Conservation (phyloP, 495 filamentous ascomycete genomes). For the Daldinia vernicosa region DNA sequence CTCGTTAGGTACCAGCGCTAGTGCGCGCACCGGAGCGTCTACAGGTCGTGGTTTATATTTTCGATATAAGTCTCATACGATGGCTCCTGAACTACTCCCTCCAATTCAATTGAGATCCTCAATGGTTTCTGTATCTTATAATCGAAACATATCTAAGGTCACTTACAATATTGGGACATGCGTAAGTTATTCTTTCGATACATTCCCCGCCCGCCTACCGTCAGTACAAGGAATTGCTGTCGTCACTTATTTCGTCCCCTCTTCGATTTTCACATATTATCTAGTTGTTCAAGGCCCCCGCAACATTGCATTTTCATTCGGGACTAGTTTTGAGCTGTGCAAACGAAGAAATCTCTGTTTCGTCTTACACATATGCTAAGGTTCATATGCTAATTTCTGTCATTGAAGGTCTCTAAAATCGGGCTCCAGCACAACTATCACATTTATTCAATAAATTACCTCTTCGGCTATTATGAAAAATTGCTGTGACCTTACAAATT, state of each 20-base stretch:
- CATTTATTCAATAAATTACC: not conserved
- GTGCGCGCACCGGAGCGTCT: not conserved
- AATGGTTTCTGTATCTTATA: not conserved
- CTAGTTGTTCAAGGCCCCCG: not conserved
- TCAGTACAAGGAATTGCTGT: not conserved
- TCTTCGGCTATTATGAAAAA: not conserved
- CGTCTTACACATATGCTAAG: not conserved
- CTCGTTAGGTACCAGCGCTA: not conserved
- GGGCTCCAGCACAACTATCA: not conserved
- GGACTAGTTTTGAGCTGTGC: not conserved
- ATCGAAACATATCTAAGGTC: not conserved
- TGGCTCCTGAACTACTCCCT: not conserved
- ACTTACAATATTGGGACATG: not conserved
- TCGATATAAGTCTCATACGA: not conserved
- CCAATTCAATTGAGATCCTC: not conserved
- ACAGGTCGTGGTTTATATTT: not conserved
- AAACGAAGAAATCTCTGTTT: not conserved
- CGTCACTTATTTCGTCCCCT: not conserved
- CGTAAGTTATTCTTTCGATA: not conserved
- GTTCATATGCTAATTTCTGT: not conserved
- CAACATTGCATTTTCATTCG: not conserved
- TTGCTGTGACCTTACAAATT: slow-evolving; percentile 12
- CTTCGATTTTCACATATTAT: not conserved
- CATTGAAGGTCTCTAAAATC: not conserved
- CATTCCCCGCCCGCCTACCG: not conserved